These are phyloP conservation scores for Podaxis sp. DNA, from an alignment of 768 basidiomycete species.

Conservation along the genomic window DNA sequence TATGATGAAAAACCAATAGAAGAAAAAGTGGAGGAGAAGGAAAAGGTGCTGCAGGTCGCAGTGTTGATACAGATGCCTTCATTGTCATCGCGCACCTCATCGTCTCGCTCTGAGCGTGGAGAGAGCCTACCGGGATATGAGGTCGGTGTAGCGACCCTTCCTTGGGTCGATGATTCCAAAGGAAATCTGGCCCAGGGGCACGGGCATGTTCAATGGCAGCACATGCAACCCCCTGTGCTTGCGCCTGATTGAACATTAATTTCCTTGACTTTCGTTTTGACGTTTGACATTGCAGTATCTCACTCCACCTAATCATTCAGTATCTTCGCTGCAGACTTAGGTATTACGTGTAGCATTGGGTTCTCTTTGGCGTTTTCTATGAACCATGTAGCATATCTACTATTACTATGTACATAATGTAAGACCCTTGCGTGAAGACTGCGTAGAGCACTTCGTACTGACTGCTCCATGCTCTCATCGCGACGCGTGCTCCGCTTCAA, in stretches of 20 bases:
- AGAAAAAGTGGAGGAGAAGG: neutral
- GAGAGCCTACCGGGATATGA: conserved; percentile 33
- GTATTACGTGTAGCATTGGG: neutral
- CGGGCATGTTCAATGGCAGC: neutral
- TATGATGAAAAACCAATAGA: neutral
- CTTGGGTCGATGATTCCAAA: conserved; percentile 23
- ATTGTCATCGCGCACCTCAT: neutral
- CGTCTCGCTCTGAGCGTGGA: neutral
- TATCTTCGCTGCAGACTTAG: neutral
- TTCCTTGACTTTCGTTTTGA: neutral
- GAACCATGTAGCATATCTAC: neutral
- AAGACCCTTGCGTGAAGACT: no score
- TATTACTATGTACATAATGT: neutral
- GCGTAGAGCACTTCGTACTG: no score
- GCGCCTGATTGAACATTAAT: neutral
- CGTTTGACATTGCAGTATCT: no score
- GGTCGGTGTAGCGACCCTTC: conserved; percentile 40
- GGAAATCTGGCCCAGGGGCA: neutral
- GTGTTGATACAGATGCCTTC: conserved; percentile 50
- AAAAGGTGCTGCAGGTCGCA: conserved; percentile 30
- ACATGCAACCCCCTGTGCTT: neutral
- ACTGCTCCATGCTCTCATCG: no score
- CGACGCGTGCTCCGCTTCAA: no score
- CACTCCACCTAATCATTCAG: no score
- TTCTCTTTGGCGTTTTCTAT: neutral